These are phyloP conservation scores for Gastrodia elata DNA, from an alignment of 106 monocot species.

Conservation along the genomic window DNA sequence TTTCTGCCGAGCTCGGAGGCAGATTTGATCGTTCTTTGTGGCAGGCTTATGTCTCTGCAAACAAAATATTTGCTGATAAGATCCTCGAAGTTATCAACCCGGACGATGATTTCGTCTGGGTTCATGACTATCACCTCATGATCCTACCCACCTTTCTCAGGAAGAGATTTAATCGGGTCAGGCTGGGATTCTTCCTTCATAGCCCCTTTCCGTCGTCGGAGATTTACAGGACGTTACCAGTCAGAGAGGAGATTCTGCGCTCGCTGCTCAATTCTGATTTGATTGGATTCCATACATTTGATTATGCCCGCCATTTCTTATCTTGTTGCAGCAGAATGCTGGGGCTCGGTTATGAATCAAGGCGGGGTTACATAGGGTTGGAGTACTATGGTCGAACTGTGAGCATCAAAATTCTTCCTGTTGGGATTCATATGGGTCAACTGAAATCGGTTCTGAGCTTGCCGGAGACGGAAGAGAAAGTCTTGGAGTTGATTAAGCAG, in stretches of 20 bases:
- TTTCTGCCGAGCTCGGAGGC: constrained; percentile 29
- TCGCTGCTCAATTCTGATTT: constrained; percentile 42
- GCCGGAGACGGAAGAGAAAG: constrained; percentile 27
- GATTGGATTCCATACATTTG: constrained; percentile 55
- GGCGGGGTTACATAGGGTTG: constrained; percentile 46
- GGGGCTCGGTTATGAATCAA: constrained; percentile 37
- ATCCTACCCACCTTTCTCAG: constrained; percentile 46
- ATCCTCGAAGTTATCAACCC: constrained; percentile 49
- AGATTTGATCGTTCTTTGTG: constrained; percentile 47
- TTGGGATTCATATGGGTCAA: constrained; percentile 52
- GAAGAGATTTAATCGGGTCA: constrained; percentile 38
- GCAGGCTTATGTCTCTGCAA: constrained; percentile 54
- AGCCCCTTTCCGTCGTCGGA: constrained; percentile 49
- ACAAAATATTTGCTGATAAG: constrained; percentile 49
- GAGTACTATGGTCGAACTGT: constrained; percentile 53
- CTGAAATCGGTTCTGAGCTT: constrained; percentile 24
- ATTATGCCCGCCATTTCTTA: constrained; percentile 56
- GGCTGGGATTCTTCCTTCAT: constrained; percentile 59
- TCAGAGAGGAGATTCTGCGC: constrained; percentile 37
- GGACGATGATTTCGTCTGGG: constrained; percentile 53
- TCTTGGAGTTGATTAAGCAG: constrained; percentile 24
- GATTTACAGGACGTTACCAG: constrained; percentile 42
- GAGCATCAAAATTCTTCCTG: constrained; percentile 51
- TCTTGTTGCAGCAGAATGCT: constrained; percentile 51
- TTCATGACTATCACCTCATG: constrained; percentile 58